phyloP scores from a whole-genome alignment of 768 basidiomycete species.

The Termitomyces sp. region DNA sequence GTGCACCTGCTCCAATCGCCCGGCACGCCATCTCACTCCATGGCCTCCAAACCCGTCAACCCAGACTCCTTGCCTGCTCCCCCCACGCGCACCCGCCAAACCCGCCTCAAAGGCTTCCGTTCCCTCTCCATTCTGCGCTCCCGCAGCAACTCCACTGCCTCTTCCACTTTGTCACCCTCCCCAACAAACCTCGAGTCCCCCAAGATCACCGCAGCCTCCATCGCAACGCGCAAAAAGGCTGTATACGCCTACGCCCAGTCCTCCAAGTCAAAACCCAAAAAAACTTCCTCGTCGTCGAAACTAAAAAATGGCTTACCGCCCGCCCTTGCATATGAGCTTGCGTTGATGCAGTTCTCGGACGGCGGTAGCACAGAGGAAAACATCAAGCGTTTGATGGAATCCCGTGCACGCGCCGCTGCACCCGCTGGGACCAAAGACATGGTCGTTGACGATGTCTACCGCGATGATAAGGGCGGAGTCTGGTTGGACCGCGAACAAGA shows the following conservation, averaged over 20 bases:
- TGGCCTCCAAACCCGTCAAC: slow-evolving; percentile 15
- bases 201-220: slow-evolving; percentile 21
- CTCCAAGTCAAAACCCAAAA: slow-evolving; percentile 22
- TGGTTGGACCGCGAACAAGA: slow-evolving; percentile 75
- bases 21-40: slow-evolving; percentile 32
- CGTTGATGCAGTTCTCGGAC: slow-evolving; percentile 62
- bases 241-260: slow-evolving; percentile 44
- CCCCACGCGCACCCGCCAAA: slow-evolving; percentile 2
- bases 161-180: slow-evolving; percentile 13
- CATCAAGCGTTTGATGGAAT: slow-evolving; percentile 46
- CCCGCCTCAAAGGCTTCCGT: slow-evolving; percentile 37
- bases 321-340: slow-evolving; percentile 59
- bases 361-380: slow-evolving; percentile 57
- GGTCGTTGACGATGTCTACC: slow-evolving; percentile 46
- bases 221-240: slow-evolving; percentile 46
- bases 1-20: slow-evolving; percentile 51
- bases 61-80: too few species aligned
- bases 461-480: slow-evolving; percentile 54
- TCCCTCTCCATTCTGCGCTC: slow-evolving; percentile 46
- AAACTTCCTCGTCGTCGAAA: slow-evolving; percentile 29
- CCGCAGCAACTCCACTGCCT: slow-evolving; percentile 22
- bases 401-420: slow-evolving; percentile 40
- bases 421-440: slow-evolving; percentile 16
- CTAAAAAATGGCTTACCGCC: slow-evolving; percentile 27
- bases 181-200: slow-evolving; percentile 15